These are phyloP conservation scores for Pseudodiploospora longispora DNA, from an alignment of 2,329 filamentous ascomycete genomes.

Conservation along the genomic window DNA sequence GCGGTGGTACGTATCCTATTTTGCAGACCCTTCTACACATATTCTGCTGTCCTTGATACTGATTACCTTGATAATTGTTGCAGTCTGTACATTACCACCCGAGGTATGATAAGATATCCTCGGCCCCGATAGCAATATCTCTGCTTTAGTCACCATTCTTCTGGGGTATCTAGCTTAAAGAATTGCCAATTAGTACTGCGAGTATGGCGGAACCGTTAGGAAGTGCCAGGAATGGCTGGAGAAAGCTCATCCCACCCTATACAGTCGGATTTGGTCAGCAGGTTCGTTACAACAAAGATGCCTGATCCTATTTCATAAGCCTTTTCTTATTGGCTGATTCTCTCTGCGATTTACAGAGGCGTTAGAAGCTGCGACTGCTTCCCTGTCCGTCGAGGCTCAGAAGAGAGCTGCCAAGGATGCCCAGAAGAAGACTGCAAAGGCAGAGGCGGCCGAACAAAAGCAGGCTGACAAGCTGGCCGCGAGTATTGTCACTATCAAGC, in stretches of 20 bases:
- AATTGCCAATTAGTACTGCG: conserved; percentile 70
- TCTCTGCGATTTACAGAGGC: conserved; percentile 47
- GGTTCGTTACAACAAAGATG: conserved; percentile 41
- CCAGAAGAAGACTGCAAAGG: conserved; percentile 93
- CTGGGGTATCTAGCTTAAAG: conserved; percentile 12
- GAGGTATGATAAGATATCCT: conserved; percentile 39
- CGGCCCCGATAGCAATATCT: conserved; percentile 3
- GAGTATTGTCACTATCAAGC: conserved; percentile 83
- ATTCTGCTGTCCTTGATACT: neutral
- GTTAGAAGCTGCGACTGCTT: conserved; percentile 73
- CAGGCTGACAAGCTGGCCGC: conserved; percentile 75
- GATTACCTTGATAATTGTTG: neutral
- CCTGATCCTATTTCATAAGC: no score
- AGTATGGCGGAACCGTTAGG: conserved; percentile 92
- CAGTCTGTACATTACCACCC: conserved; percentile 58
- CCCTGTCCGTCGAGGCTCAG: conserved; percentile 82
- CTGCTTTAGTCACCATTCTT: neutral
- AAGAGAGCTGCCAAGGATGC: conserved; percentile 95
- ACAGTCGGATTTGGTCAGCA: conserved; percentile 75
- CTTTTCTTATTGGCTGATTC: neutral
- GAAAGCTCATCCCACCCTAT: conserved; percentile 63
- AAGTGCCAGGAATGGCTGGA: conserved; percentile 97
- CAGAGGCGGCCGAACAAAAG: conserved; percentile 76
- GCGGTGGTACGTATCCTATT: conserved; percentile 42
- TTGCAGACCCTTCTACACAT: neutral